Conservation (phyloP, 768 basidiomycete species). For the Fistulinella prunicolor region DNA sequence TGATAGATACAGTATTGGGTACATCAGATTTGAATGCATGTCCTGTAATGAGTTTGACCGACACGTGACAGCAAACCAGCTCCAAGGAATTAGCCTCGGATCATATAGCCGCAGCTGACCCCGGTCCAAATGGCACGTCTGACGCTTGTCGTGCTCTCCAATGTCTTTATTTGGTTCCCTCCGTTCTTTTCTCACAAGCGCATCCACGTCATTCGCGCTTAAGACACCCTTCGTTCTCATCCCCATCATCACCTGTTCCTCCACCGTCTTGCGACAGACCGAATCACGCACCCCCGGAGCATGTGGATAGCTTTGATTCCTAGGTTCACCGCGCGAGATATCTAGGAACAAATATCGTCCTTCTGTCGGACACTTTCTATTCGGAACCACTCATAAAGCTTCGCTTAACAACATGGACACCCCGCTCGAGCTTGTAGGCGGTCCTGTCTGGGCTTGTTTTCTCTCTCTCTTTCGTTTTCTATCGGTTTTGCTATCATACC, state of each 20-base stretch:
- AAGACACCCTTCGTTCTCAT: neutral
- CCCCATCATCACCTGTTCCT: slow-evolving; percentile 1
- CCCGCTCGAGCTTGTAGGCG: slow-evolving; percentile 15
- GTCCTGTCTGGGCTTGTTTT: slow-evolving; percentile 15
- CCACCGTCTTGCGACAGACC: neutral
- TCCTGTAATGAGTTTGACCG: too few species aligned
- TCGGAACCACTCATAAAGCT: neutral
- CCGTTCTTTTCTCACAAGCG: neutral
- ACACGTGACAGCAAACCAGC: too few species aligned
- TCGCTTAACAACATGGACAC: slow-evolving; percentile 22
- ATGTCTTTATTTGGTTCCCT: slow-evolving; percentile 12
- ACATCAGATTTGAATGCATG: too few species aligned
- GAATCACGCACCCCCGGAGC: neutral
- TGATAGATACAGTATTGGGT: too few species aligned
- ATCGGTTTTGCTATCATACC: slow-evolving; percentile 15
- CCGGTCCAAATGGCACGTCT: neutral
- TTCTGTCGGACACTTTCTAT: neutral
- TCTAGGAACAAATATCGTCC: neutral
- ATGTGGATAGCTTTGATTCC: slow-evolving; percentile 4
- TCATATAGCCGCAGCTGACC: too few species aligned
- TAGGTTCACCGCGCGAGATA: neutral
- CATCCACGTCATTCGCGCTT: slow-evolving; percentile 2
- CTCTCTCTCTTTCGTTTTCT: slow-evolving; percentile 12
- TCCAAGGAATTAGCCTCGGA: too few species aligned
- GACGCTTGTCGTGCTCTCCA: neutral